Percentiles rank a stretch among this genome's conserved stretches.
phyloP scores from a whole-genome alignment of 768 basidiomycete species.

The Leucocoprinus birnbaumii region DNA sequence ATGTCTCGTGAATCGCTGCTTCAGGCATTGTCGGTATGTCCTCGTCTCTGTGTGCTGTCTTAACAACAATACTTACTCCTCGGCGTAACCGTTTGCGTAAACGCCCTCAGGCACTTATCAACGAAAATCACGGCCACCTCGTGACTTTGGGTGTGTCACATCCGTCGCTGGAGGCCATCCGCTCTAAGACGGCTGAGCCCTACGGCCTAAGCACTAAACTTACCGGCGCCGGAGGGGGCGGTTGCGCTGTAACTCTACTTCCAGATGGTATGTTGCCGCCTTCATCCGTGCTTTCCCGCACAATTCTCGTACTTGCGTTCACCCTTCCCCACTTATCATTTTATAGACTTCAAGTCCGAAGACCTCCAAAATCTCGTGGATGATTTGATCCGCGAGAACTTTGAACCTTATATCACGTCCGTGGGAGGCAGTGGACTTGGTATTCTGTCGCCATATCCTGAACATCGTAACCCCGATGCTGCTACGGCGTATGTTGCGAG shows the following conservation, averaged over 20 bases:
- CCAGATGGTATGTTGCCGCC: slow-evolving; percentile 73
- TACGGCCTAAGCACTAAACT: slow-evolving; percentile 86
- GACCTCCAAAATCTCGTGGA: slow-evolving; percentile 55
- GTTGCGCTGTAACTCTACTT: slow-evolving; percentile 94
- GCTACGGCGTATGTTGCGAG: slow-evolving; percentile 9
- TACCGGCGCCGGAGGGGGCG: slow-evolving; percentile 97
- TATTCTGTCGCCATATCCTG: slow-evolving; percentile 63
- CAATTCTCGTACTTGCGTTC: neutral
- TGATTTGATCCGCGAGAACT: slow-evolving; percentile 60
- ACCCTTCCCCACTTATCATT: slow-evolving; percentile 10
- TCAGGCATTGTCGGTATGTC: slow-evolving; percentile 62
- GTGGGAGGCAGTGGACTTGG: slow-evolving; percentile 95
- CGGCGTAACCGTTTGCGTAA: slow-evolving; percentile 1
- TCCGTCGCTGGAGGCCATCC: slow-evolving; percentile 79
- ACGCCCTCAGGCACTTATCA: slow-evolving; percentile 63
- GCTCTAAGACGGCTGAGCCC: slow-evolving; percentile 62
- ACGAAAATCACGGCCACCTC: slow-evolving; percentile 87
- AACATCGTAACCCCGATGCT: slow-evolving; percentile 33
- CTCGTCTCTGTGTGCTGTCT: slow-evolving; percentile 16
- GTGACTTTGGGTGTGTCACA: slow-evolving; percentile 90
- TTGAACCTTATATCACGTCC: slow-evolving; percentile 84
- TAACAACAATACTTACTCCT: slow-evolving; percentile 13
- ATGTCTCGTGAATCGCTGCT: slow-evolving; percentile 66
- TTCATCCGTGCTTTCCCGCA: neutral
- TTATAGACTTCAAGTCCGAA: slow-evolving; percentile 68